Evolutionary conservation across 768 basidiomycete species (phyloP).

Genomic region (Cantharellus anzutake): DNA sequence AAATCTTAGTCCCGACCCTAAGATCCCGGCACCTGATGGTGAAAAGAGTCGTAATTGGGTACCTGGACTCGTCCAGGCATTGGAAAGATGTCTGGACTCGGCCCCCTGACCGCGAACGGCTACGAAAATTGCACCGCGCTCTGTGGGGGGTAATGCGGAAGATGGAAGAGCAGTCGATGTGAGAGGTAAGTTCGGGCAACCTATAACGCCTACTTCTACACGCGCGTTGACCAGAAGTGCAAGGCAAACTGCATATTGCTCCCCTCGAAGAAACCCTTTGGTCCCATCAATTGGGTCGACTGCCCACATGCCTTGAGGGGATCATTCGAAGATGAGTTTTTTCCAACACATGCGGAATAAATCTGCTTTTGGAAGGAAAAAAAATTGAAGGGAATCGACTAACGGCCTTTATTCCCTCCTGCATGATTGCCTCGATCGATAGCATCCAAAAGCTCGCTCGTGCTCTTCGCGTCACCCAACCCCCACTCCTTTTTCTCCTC

Average conservation of each 20-base stretch:
- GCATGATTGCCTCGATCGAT: constrained; percentile 68
- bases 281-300: constrained; percentile 87
- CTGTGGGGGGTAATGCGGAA: constrained; percentile 25
- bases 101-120: constrained; percentile 79
- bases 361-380: neutral
- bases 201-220: constrained; percentile 71
- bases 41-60: constrained; percentile 1
- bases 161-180: constrained; percentile 19
- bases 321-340: neutral
- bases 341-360: neutral
- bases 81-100: constrained; percentile 30
- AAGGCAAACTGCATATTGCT: constrained; percentile 85
- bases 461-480: constrained; percentile 27
- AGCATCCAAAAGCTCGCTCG: constrained; percentile 50
- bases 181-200: constrained; percentile 78
- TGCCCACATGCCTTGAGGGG: constrained; percentile 54
- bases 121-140: constrained; percentile 65
- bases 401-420: constrained; percentile 58
- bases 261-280: constrained; percentile 80
- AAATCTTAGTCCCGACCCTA: constrained; percentile 34
- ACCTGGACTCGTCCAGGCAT: too few relatives aligned
- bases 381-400: constrained; percentile 16
- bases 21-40: neutral
- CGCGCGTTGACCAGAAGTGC: constrained; percentile 62
- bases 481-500: constrained; percentile 57